A percentile compares a stretch with the other conserved stretches of the same genome.
Conservation (phyloP, 2,329 filamentous ascomycete species). For the Nemania abortiva region DNA sequence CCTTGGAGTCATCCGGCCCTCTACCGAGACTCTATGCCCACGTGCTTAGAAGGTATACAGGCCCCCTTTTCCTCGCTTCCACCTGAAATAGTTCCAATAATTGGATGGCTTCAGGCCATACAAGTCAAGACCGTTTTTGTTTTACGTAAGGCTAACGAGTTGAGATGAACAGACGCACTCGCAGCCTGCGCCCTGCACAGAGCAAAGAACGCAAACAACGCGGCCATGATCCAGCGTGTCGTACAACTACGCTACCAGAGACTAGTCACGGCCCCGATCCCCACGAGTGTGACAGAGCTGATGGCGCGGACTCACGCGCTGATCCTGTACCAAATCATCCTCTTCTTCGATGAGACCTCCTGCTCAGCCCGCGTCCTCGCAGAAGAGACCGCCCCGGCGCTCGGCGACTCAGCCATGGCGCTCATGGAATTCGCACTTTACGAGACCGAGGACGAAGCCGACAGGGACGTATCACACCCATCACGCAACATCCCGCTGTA, state of each 20-base stretch:
- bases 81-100: neutral
- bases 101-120: neutral
- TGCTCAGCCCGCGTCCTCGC: conserved; percentile 24
- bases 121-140: neutral
- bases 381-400: conserved; percentile 22
- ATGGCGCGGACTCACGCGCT: conserved; percentile 39
- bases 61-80: neutral
- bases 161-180: conserved; percentile 32
- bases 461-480: neutral
- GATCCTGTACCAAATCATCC: conserved; percentile 39
- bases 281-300: conserved; percentile 21
- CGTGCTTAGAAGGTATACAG: conserved; percentile 36
- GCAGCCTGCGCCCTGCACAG: conserved; percentile 35
- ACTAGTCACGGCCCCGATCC: conserved; percentile 25
- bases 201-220: conserved; percentile 36
- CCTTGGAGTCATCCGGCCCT: conserved; percentile 38
- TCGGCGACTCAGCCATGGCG: conserved; percentile 27
- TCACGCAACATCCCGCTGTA: conserved; percentile 34
- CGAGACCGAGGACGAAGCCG: conserved; percentile 19
- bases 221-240: conserved; percentile 35
- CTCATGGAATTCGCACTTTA: conserved; percentile 22
- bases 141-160: conserved; percentile 11
- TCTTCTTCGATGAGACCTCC: conserved; percentile 35
- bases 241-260: conserved; percentile 35
- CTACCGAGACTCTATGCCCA: conserved; percentile 39